Evolutionary conservation across 305 asterid genomes (phyloP), one percentile per base, ranked within the genome.

Genomic region (Plantago coronopus): DNA sequence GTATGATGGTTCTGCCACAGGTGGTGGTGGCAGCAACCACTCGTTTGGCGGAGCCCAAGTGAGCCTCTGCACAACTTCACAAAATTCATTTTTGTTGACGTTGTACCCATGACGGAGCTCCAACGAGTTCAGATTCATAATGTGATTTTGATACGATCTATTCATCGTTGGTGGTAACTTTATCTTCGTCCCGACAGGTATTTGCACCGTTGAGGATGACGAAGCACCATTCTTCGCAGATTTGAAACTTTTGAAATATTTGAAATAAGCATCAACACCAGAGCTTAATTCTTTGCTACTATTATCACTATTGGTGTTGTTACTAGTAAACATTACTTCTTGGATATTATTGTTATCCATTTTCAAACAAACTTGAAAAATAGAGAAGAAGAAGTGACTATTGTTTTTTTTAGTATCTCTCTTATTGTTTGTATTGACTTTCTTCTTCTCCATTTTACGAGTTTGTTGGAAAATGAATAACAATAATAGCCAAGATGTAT

Each of bases 31-130:
- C 18, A 86, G 57, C 14, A 71, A 44, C 17, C 90, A 76, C 72
- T 90, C 95, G 72, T 87, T 87, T 0, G 94, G 86, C 42, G 94
- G 96, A 0, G 95, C 83, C 20, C 98, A 95, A 5, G 98, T 91
- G 62, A 91, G 98, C 75, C 76, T 81, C 88, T 91, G 98, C 47
- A 91, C 98, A 38, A 91, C 94, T 59, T 91, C 91, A 4, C 96
- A 87, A 71, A 91, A 91, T 64, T 91, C 96, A 65, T 77, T 83
- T 72, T 88, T 91, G 74, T 84, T 91, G 44, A 91, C 86, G 73
- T 88, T 91, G 72, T 91, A 91, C 13, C 88, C 98, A 61, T 96
- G 98, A 11, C 95, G 96, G 59, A 87, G 97, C 68, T 83, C 88
- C n/a, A n/a, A n/a, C 78, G 82, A 83, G 46, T 69, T 90, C 34